Conservation (phyloP, 78 protist genomes). For the Emiliania huxleyi region DNA sequence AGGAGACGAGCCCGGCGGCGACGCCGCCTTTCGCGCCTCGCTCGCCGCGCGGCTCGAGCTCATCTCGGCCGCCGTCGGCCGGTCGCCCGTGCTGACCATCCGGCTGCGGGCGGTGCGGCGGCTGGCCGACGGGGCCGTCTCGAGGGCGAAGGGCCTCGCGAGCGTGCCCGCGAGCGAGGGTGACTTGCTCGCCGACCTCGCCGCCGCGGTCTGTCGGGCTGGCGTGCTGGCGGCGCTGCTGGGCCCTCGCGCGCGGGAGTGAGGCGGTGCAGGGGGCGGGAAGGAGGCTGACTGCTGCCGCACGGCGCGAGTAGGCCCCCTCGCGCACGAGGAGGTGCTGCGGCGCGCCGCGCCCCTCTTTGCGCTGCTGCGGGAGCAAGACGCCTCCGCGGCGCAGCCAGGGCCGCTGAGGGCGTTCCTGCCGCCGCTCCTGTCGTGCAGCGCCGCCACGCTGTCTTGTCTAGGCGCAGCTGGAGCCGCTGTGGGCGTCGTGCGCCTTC, state of each 20-base stretch:
- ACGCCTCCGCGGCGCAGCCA: no score
- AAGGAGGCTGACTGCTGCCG: background rate
- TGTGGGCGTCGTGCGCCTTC: no score
- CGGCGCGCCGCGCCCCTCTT: background rate
- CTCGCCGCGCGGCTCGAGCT: background rate
- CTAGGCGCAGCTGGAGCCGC: no score
- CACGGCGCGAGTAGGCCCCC: background rate
- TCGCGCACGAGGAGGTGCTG: slow-evolving; percentile 11
- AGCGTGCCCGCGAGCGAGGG: no score
- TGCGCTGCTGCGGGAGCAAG: background rate
- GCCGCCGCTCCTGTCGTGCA: no score
- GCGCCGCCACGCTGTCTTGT: no score
- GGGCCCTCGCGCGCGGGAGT: background rate
- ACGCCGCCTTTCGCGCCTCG: background rate
- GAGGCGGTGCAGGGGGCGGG: no score
- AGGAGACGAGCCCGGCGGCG: no score
- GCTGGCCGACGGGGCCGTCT: no score
- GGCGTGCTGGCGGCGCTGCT: background rate
- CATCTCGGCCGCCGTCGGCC: background rate
- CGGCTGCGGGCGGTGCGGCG: background rate
- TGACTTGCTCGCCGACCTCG: no score
- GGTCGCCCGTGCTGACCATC: background rate
- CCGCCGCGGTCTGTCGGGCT: background rate
- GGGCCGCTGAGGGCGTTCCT: no score
- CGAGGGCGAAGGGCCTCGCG: no score